Evolutionary conservation across 768 basidiomycete genomes (phyloP).

Genomic region (Lyophyllum shimeji): DNA sequence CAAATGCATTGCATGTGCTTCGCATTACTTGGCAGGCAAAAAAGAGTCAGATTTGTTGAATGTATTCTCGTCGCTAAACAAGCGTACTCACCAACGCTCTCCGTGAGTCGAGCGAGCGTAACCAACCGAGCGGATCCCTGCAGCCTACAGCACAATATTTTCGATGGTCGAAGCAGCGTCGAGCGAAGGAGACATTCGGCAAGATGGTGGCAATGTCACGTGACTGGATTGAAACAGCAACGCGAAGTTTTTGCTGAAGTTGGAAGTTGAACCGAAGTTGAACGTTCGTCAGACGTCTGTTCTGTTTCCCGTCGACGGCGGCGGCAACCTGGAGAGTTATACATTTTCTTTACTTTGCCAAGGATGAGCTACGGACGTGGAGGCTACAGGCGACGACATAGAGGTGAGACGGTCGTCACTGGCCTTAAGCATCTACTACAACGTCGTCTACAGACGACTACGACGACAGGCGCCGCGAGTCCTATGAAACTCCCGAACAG

Average conservation of each 20-base stretch:
- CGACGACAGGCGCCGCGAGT: slow-evolving; percentile 64
- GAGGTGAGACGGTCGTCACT: slow-evolving; percentile 47
- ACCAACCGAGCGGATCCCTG: not conserved
- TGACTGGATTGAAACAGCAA: not conserved
- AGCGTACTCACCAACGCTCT: slow-evolving; percentile 15
- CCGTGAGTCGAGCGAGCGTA: not conserved
- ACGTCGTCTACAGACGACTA: slow-evolving; percentile 55
- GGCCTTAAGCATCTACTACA: slow-evolving; percentile 15
- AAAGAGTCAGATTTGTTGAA: slow-evolving; percentile 7
- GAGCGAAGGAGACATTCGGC: not conserved
- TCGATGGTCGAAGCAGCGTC: not conserved
- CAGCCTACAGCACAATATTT: not conserved
- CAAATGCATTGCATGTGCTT: slow-evolving; percentile 73
- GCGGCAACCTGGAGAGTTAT: slow-evolving; percentile 1
- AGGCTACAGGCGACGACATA: slow-evolving; percentile 45
- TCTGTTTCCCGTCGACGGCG: not conserved
- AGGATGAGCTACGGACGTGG: slow-evolving; percentile 62
- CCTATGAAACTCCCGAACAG: slow-evolving; percentile 70
- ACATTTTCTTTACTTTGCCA: slow-evolving; percentile 19
- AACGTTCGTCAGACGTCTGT: not conserved
- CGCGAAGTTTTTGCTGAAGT: too few species aligned
- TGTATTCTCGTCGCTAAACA: not conserved
- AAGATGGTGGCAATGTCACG: not conserved
- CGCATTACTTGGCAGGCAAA: slow-evolving; percentile 47
- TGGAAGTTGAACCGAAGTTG: too few species aligned